Evolutionary conservation across 495 filamentous ascomycete species (phyloP), one percentile per base, ranked within the genome.

Genomic region (Mytilinidion resinicola): DNA sequence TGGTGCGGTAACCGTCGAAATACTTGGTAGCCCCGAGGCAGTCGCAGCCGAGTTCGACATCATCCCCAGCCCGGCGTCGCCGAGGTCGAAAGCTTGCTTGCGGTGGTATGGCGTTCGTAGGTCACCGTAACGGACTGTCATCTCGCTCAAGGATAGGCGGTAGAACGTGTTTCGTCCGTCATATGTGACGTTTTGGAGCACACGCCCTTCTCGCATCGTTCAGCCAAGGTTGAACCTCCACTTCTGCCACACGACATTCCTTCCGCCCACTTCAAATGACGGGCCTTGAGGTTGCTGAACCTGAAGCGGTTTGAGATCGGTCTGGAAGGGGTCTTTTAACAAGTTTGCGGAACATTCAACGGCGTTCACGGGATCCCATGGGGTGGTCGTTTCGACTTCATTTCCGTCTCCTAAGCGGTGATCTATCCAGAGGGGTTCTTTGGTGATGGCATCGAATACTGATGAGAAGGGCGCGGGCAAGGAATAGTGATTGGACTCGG

Each of bases 121-220:
- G 19, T 17, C 39, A 48, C 59, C 73, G 63, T 81, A 77, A 0
- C 83, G 84, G n/a, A 89, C 83, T 9, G 81, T 86, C 84, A 89
- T 88, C 57, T 89, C 86, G 9, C 84, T 87, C 15, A 88, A 74
- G 17, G 80, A 78, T 42, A 90, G 72, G 30, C 86, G 77, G 64
- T 88, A 88, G 59, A 90, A 80, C 6, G 89, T 65, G 57, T 77
- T 81, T 19, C 86, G 76, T 25, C 78, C 79, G 63, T 86, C 85
- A 60, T 89, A 90, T 51, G 77, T 78, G 4, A 89, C 66, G 58
- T 70, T 60, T 53, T 70, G 64, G 3, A 72, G 37, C 7, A 67
- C 59, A 34, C 62, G 52, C 10, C 70, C 70, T 55, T 72, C 70
- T 6, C 70, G 49, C 10, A 55, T 51, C 51, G 68, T 72, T 34